phyloP scores from a whole-genome alignment of 225 moss, liverwort and hornwort genomes.

The Antitrichia curtipendula region DNA sequence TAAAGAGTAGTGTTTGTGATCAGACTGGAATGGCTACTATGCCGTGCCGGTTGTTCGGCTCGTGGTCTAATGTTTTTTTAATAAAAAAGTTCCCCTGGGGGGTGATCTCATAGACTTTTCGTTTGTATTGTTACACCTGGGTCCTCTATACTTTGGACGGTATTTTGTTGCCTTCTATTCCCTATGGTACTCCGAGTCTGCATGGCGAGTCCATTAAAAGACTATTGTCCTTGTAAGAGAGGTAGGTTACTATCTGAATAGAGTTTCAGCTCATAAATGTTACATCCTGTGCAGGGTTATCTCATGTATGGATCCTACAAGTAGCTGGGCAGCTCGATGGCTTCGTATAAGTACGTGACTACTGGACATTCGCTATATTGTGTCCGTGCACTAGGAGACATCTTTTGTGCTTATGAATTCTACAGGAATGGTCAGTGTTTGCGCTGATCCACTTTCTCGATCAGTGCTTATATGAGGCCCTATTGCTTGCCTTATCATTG shows the following conservation, averaged over 20 bases:
- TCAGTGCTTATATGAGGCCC: not conserved
- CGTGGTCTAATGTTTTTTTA: not conserved
- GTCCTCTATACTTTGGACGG: not conserved
- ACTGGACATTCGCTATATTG: not conserved
- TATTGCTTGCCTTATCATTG: not conserved
- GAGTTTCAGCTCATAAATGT: not conserved
- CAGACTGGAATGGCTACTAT: not conserved
- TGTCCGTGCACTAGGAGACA: not conserved
- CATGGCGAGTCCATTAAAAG: not conserved
- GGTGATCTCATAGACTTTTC: not conserved
- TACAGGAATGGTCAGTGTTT: not conserved
- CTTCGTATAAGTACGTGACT: slow-evolving; percentile 75
- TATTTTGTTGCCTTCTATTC: not conserved
- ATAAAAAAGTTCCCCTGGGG: not conserved
- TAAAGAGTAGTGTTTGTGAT: not conserved
- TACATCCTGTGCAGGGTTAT: slow-evolving; percentile 57
- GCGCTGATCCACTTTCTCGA: not conserved
- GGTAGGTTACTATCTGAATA: not conserved
- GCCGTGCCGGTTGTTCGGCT: not conserved
- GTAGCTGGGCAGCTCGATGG: slow-evolving; percentile 99
- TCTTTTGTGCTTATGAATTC: not conserved
- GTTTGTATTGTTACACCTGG: not conserved
- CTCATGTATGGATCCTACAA: slow-evolving; percentile 93
- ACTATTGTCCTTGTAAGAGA: not conserved
- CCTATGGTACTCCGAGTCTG: not conserved